These are phyloP conservation scores for Monascus purpureus DNA, from an alignment of 495 filamentous ascomycete genomes.

Conservation along the genomic window DNA sequence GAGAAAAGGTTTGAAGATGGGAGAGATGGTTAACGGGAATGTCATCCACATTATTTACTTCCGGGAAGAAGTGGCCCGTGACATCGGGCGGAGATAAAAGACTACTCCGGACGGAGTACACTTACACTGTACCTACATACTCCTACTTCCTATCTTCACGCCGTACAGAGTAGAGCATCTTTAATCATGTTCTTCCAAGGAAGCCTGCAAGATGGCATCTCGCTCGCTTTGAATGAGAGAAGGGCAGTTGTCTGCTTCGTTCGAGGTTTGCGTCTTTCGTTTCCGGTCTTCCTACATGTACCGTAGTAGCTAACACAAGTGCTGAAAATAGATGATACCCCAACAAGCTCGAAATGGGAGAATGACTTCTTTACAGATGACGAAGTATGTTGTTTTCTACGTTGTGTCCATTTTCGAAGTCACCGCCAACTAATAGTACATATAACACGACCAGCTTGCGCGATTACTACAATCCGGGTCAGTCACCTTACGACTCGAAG, in stretches of 20 bases:
- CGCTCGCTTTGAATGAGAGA: conserved; percentile 49
- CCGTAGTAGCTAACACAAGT: too few species aligned
- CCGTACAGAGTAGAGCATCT: background rate
- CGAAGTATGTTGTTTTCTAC: conserved; percentile 25
- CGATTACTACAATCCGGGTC: conserved; percentile 39
- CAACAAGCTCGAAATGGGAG: conserved; percentile 63
- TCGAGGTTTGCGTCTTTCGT: too few species aligned
- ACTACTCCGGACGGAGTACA: background rate
- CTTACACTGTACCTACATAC: conserved; percentile 4
- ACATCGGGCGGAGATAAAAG: too few species aligned
- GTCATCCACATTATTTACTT: too few species aligned
- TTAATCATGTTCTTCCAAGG: conserved; percentile 62
- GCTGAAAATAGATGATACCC: conserved; percentile 41
- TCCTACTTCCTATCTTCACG: background rate
- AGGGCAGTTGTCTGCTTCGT: conserved; percentile 61
- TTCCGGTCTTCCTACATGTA: too few species aligned
- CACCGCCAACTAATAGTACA: conserved; percentile 1
- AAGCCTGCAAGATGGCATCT: conserved; percentile 64
- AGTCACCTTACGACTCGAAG: conserved; percentile 51
- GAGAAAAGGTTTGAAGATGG: too few species aligned
- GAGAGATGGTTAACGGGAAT: too few species aligned
- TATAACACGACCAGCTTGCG: conserved; percentile 18
- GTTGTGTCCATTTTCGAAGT: background rate
- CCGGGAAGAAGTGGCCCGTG: background rate
- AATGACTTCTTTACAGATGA: conserved; percentile 50